Evolutionary conservation across 148 eudicot genomes (phyloP), one percentile per base, ranked within the genome.

Genomic region (Nepenthes gracilis): DNA sequence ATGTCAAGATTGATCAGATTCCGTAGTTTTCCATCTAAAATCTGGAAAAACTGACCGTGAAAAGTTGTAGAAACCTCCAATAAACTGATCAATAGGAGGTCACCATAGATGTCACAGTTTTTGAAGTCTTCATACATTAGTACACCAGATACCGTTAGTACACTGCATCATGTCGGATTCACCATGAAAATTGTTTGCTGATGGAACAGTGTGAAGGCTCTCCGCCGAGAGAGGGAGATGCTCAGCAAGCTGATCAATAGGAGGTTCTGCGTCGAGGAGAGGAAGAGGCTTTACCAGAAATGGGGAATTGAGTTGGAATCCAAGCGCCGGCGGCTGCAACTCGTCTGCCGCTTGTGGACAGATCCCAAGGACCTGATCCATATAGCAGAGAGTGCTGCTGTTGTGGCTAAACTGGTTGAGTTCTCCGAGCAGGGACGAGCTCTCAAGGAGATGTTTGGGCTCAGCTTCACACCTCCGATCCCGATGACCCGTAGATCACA

Each of bases 391-490:
- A 91, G 96, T 59, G 87, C 93, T 55, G 64, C 77, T 6, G 67
- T 80, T 38, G 81, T 91, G 38, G 93, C 83, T 54, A 83, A 82
- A 79, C 75, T 91, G 52, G 76, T 91, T 35, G 78, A 83, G 67
- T 85, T 91, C 70, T 76, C 80, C 1, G 83, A 83, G 70, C 80
- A 83, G 32, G 93, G 88, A 37, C 74, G 62, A n/a, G 84, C 88
- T 1, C 64, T 80, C 2, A 87, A 85, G 68, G 97, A 85, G 67
- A 88, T 83, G 94, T 80, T 92, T 67, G 97, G 97, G 34, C 88
- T 92, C 45, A 88, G 90, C 75, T 85, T 91, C 57, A 67, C 87
- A 5, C 82, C 85, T 49, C 88, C 86, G 9, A 73, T 70, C 58
- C 2, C 37, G 61, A 36, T 52, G 60, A 78, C 64, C 59, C 68